phyloP scores from a whole-genome alignment of 805 yeast species.

The Wickerhamiella nectarea region DNA sequence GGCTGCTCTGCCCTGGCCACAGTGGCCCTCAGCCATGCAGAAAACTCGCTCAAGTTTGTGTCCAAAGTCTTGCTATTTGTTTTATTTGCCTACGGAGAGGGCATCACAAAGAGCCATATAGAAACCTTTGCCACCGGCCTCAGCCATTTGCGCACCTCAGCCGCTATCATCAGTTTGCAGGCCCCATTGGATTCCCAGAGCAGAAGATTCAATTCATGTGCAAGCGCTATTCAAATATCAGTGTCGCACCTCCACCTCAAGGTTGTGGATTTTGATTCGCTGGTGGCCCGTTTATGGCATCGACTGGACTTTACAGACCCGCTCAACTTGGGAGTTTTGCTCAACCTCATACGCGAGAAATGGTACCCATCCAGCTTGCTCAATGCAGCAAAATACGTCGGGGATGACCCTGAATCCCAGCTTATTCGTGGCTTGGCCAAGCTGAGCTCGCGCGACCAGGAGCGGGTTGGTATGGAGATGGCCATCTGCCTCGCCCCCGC shows the following conservation, averaged over 20 bases:
- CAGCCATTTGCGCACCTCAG: constrained; percentile 5
- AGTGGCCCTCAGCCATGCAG: constrained; percentile 12
- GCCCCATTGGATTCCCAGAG: constrained; percentile 4
- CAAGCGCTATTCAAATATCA: constrained; percentile 1
- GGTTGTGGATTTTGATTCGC: background rate
- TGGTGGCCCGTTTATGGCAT: constrained; percentile 7
- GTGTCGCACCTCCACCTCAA: constrained; percentile 2
- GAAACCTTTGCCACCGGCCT: constrained; percentile 5
- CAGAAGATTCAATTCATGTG: background rate
- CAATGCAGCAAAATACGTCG: constrained; percentile 2
- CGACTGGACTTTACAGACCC: constrained; percentile 3
- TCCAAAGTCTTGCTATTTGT: constrained; percentile 7
- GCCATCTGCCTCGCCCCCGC: background rate
- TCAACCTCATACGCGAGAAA: constrained; percentile 5
- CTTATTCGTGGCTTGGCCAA: constrained; percentile 4
- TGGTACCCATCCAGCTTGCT: constrained; percentile 1
- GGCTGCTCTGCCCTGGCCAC: constrained; percentile 15
- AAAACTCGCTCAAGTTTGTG: constrained; percentile 9
- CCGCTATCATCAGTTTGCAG: constrained; percentile 6
- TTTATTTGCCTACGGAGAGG: constrained; percentile 17
- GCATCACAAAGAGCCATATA: constrained; percentile 13
- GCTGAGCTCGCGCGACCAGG: background rate
- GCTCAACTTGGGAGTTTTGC: background rate
- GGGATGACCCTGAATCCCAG: constrained; percentile 3
- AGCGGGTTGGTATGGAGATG: background rate